phyloP scores from a whole-genome alignment of 768 basidiomycete species.

The Lanmaoa pseudosensibilis region DNA sequence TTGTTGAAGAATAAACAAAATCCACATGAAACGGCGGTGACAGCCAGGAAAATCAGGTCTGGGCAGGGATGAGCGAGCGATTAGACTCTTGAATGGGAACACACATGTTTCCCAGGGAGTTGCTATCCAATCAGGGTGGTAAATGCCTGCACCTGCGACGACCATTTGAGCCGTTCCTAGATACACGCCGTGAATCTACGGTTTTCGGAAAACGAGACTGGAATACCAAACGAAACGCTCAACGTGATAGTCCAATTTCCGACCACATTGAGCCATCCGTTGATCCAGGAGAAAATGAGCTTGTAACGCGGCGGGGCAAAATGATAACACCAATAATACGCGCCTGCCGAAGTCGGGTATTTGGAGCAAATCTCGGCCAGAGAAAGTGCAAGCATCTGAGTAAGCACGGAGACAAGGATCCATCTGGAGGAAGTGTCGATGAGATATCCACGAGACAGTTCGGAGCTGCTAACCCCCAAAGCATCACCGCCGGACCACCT shows the following conservation, averaged over 20 bases:
- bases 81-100: conserved; percentile 7
- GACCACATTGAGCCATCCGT: conserved; percentile 67
- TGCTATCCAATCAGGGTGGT: conserved; percentile 55
- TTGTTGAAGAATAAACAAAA: conserved; percentile 59
- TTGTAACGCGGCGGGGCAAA: conserved; percentile 53
- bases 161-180: conserved; percentile 58
- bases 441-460: too few species aligned
- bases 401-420: conserved; percentile 50
- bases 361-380: conserved; percentile 60
- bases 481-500: conserved; percentile 56
- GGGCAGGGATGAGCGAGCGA: conserved; percentile 1
- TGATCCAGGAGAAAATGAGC: conserved; percentile 60
- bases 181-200: background rate
- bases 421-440: conserved; percentile 36
- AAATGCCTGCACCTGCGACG: conserved; percentile 59
- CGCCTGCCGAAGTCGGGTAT: conserved; percentile 61
- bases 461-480: conserved; percentile 50
- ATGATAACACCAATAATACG: conserved; percentile 68
- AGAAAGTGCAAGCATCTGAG: conserved; percentile 50
- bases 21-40: conserved; percentile 46
- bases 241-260: conserved; percentile 70
- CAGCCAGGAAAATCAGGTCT: conserved; percentile 59
- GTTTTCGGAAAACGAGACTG: background rate
- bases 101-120: conserved; percentile 61
- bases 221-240: conserved; percentile 58